Base-by-base conservation (phyloP, 2,329 filamentous ascomycete species). In the Ceratocystis cacaofunesta region DNA sequence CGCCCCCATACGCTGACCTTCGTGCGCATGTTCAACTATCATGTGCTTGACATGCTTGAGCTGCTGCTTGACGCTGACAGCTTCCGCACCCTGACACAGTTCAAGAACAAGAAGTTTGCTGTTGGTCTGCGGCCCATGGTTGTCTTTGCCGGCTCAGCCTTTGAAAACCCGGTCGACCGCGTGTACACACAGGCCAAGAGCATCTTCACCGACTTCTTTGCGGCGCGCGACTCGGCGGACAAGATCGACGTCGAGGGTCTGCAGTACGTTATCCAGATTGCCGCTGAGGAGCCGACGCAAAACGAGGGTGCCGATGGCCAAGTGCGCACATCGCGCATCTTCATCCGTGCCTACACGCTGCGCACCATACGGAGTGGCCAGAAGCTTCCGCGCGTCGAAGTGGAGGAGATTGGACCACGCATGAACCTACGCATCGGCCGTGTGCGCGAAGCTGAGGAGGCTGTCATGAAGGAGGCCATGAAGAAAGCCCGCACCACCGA, bases 1-100 rank as follows among this genome's bases (percentile, higher is more conserved):
- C 83, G 94, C n/a, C 92, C 92, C 4, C 91, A 99, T 76, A 87
- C 86, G 68, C 75, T 99, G 71, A 96, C 91, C 0, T 76, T 97
- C 58, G 80, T 87, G 50, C 85, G 94, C 69, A 89, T 88, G 55
- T 97, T 95, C 74, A 83, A 86, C 71, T 85, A 89, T 78, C 92
- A 94, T 76, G 81, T 96, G 17, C 82, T 97, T 69, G 95, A 99
- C 76, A 96, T 99, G 90, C 79, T 95, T 65, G 94, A 99, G 80
- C 77, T 97, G 71, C 80, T 90, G 73, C 83, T 99, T 67, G 86
- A 96, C 71, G 81, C 86, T 2, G 83, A 88, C 30, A 84, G 82
- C 19, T 90, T 87, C 78, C 80, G 87, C 68, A 83, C 80, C 64
- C 79, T 91, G 68, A 77, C 79, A 64, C 87, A 90, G 72, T 94